Base-by-base conservation (phyloP, 176 grass and related monocot genomes). In the Bothriochloa decipiens region DNA sequence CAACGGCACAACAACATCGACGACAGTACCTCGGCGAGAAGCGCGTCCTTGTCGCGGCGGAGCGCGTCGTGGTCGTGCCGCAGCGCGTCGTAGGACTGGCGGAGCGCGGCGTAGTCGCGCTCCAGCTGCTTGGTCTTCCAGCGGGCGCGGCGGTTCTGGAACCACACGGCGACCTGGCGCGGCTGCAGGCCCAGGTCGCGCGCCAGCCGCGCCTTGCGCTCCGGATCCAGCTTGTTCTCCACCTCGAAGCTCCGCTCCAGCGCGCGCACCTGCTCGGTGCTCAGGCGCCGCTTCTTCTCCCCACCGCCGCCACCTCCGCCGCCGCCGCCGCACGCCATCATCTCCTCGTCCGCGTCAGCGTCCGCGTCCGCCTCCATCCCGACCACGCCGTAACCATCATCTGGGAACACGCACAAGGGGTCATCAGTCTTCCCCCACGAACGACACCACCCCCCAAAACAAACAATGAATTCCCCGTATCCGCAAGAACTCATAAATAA, bases 101-200 rank as follows among this genome's bases (percentile, higher is more conserved):
- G 91, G 47, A 91, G 90, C 66, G 92, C 84, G 50, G 87, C 57
- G 77, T 91, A 92, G 84, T 97, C 95, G 62, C 95, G 90, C 87
- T 97, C 95, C 3, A 97, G 92, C 74, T 89, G 90, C 88, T 97
- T 97, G 26, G 95, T 97, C 90, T 97, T 97, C 95, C 90, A 97
- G 15, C 95, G 88, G 33, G 95, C 95, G 35, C 95, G 95, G 62
- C 95, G 95, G 90, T 97, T 97, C 90, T 97, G 95, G 86, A 97
- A 97, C 95, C 95, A 97, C 60, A 97, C 90, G 23, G 95, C 95
- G 33, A 97, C 92, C 71, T 97, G 95, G 26, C 95, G 92, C 35
- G 92, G 95, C 92, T 97, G 95, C 69, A 97, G 88, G 43, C 92
- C 92, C 16, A 97, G 92, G 57, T 97, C 95, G 62, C 86, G 78